These are phyloP conservation scores for Murraya koenigii DNA, from an alignment of 345 rosid genomes.

Conservation along the genomic window DNA sequence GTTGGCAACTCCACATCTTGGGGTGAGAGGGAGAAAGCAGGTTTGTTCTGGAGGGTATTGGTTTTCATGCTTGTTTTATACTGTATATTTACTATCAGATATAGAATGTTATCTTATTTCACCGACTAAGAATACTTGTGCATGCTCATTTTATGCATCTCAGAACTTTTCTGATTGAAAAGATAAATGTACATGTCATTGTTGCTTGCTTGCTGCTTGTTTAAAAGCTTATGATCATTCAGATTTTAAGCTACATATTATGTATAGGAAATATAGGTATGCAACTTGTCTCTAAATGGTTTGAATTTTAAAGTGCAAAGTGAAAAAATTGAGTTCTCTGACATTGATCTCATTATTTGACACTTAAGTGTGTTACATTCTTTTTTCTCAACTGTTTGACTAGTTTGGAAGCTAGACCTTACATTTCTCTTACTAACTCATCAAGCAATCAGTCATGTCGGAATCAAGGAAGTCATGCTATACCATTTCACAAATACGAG, in stretches of 20 bases:
- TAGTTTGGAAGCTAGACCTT: background rate
- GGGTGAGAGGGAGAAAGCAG: constrained; percentile 97
- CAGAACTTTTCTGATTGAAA: background rate
- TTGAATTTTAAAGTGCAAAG: background rate
- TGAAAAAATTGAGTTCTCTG: background rate
- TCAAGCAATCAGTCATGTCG: background rate
- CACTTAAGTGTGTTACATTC: background rate
- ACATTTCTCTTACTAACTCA: background rate
- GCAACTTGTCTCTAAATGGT: background rate
- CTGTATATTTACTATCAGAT: background rate
- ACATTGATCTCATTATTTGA: background rate
- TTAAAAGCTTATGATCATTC: background rate
- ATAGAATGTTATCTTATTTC: background rate
- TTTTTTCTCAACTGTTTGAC: background rate
- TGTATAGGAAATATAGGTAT: background rate
- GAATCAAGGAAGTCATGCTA: background rate
- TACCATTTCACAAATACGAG: background rate
- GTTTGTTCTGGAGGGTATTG: constrained; percentile 44
- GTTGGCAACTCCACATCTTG: constrained; percentile 98
- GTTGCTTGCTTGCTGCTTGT: background rate
- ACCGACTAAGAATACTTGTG: background rate
- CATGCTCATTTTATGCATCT: constrained; percentile 1
- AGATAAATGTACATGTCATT: background rate
- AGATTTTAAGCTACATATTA: background rate
- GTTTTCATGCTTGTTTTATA: constrained; percentile 3